Base-by-base conservation (phyloP, 257 asterid species). In the Mitragyna speciosa region DNA sequence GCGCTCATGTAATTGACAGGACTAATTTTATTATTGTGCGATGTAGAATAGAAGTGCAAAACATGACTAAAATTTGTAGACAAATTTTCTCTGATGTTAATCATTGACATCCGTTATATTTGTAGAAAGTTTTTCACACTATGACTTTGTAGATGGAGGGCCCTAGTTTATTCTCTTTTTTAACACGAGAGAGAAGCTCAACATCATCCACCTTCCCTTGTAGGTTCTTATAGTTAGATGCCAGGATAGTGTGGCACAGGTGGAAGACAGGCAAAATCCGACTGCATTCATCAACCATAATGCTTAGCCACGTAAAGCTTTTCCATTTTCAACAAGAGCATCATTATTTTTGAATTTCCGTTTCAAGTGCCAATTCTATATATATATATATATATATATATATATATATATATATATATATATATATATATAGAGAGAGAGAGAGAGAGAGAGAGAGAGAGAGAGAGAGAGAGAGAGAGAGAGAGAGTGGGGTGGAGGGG, bases 261-360 rank as follows among this genome's bases (percentile, higher is more conserved):
- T 67, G 75, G 81, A 77, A 51, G 68, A 33, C 56, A 67, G 58
- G 75, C 39, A 45, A 24, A 24, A 71, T 22, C 22, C 20, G 24
- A 31, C 30, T 5, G 6, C 75, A 54, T 31, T 33, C 20, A 15
- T 77, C 75, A 45, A 54, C 15, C 3, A 45, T 76, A 45, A 30
- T 67, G 75, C 56, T 43, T 30, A 12, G 52, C 67, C 68, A 48
- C 10, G 48, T 6, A 43, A n/a, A 67, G 11, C 22, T 54, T 17
- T 17, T 67, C 80, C 80, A 49, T 74, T 68, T 49, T 67, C 75
- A 33, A 51, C 39, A n/a, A 48, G 20, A 33, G 54, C 67, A 78
- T 72, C 81, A 78, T 68, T 72, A 39, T 36, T 78, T 78, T 49
- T 26, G 26, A 33, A 26, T 43, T 77, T 59, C 31, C 39, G 48